Evolutionary conservation across 176 grass and related monocot genomes (phyloP).

Genomic region (Avena eriantha): DNA sequence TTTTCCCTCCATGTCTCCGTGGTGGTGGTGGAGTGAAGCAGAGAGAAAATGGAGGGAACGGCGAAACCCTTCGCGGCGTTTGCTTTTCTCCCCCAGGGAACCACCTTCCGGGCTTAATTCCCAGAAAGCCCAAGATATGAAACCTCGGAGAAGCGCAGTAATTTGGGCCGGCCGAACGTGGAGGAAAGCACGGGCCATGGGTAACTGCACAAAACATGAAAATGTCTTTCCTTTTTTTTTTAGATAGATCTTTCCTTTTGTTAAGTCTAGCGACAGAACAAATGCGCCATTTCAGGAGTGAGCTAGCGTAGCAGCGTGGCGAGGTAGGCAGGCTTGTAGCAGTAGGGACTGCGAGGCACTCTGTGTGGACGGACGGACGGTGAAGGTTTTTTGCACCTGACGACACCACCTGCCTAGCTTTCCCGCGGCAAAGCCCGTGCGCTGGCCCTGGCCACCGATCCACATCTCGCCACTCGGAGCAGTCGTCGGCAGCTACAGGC

Average conservation of each 20-base stretch:
- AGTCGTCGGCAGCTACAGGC: background rate
- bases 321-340: background rate
- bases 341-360: conserved; percentile 5
- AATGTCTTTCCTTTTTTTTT: background rate
- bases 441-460: background rate
- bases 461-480: background rate
- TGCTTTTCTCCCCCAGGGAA: background rate
- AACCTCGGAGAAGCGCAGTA: background rate
- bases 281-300: too few species aligned
- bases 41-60: background rate
- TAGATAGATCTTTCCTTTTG: background rate
- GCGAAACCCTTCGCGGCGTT: background rate
- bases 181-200: too few species aligned
- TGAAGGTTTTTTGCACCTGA: background rate
- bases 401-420: conserved; percentile 28
- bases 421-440: conserved; percentile 31
- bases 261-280: background rate
- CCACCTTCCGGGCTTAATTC: background rate
- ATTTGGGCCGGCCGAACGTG: background rate
- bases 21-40: background rate
- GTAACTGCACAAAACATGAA: background rate
- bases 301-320: too few species aligned
- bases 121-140: background rate
- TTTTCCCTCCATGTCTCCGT: background rate
- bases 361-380: background rate